Conservation (phyloP, 2,329 filamentous ascomycete genomes). For the Penicillium sclerotiorum region DNA sequence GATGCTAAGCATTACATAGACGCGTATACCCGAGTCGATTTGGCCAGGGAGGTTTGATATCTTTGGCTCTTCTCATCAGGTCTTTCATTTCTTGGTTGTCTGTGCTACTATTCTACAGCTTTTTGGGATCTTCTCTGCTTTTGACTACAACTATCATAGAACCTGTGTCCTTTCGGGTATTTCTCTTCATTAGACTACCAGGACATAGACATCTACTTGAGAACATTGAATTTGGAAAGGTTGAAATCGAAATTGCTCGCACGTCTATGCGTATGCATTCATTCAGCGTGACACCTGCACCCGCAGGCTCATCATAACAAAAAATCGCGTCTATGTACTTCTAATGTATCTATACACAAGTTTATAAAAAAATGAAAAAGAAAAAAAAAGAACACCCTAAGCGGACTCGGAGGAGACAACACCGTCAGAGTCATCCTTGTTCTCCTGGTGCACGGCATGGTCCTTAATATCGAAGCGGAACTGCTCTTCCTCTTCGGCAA, state of each 20-base stretch:
- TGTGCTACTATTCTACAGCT: background rate
- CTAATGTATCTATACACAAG: constrained; percentile 15
- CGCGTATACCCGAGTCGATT: constrained; percentile 2
- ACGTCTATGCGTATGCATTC: constrained; percentile 8
- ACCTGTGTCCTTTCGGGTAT: background rate
- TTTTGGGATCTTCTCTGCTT: constrained; percentile 4
- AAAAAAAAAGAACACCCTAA: background rate
- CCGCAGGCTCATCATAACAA: constrained; percentile 12
- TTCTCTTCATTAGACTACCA: background rate
- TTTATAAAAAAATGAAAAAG: constrained; percentile 3
- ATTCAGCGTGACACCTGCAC: constrained; percentile 9
- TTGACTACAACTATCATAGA: constrained; percentile 10
- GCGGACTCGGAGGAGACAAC: background rate
- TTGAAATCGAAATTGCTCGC: background rate
- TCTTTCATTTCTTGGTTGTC: constrained; percentile 11
- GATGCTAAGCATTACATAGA: background rate
- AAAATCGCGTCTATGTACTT: constrained; percentile 11
- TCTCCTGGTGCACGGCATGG: constrained; percentile 21
- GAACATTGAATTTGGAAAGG: background rate
- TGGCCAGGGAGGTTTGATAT: constrained; percentile 6
- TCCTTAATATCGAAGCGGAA: constrained; percentile 37
- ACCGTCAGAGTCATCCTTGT: constrained; percentile 3
- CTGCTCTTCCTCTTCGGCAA: constrained; percentile 38
- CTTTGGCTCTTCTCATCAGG: constrained; percentile 9
- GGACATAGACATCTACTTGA: background rate